Evolutionary conservation across 352 stramenopile genomes (phyloP).

Genomic region (Pythium insidiosum): DNA sequence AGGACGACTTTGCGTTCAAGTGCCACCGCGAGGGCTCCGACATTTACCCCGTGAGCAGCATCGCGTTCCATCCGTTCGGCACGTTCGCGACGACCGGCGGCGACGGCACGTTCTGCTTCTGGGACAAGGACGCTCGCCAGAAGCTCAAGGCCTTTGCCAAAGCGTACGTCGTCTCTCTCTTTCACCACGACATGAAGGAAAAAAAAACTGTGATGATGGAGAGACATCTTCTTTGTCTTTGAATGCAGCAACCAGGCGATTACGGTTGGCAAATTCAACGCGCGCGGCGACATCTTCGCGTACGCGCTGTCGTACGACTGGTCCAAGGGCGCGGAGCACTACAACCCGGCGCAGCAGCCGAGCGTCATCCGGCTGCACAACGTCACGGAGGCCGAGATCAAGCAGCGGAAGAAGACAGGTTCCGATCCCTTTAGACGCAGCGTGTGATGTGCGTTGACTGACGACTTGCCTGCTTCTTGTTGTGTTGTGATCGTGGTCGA

Average conservation of each 20-base stretch:
- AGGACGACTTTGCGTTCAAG: conserved; percentile 89
- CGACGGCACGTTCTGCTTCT: conserved; percentile 96
- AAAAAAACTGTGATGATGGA: too few species aligned
- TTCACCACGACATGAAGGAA: too few species aligned
- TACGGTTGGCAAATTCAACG: conserved; percentile 89
- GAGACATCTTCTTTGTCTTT: too few species aligned
- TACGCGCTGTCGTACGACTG: conserved; percentile 98
- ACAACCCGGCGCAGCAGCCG: conserved; percentile 63
- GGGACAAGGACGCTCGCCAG: conserved; percentile 97
- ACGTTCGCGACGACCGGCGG: conserved; percentile 95
- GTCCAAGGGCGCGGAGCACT: conserved; percentile 89
- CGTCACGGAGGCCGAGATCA: conserved; percentile 92
- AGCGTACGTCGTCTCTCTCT: conserved; percentile 43
- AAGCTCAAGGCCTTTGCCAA: conserved; percentile 90
- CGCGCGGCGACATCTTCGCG: conserved; percentile 91
- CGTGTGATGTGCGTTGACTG: too few species aligned
- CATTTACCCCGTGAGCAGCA: conserved; percentile 86
- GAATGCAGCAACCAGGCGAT: conserved; percentile 81
- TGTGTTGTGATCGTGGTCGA: too few species aligned
- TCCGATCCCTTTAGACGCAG: conserved; percentile 12
- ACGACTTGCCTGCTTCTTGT: too few species aligned
- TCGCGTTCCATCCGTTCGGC: conserved; percentile 89
- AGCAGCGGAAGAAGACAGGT: conserved; percentile 91
- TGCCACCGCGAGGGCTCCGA: conserved; percentile 83
- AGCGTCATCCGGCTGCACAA: conserved; percentile 93